Base-by-base conservation (phyloP, 495 filamentous ascomycete genomes). In the Neurospora terricola region DNA sequence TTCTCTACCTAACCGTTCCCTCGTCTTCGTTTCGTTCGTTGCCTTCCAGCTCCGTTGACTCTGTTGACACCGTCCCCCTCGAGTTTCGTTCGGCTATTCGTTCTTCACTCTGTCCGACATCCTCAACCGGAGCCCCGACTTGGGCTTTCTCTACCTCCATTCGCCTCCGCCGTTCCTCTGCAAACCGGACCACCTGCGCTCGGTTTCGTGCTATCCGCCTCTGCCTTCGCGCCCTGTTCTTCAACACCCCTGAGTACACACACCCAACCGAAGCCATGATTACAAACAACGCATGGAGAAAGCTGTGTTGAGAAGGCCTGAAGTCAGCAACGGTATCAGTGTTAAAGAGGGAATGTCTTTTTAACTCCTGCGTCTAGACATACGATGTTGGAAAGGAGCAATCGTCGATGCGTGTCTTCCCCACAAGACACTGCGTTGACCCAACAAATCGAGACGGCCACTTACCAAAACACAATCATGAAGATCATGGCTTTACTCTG, bases 401-500 rank as follows among this genome's bases (percentile, higher is more conserved):
- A 16, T 36, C 23, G 7, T 34, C 27, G 27, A 14, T 16, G 27
- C 27, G 14, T 7, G 12, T 34, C 7, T 34, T 34, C 54, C 5
- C 27, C 54, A 9, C 23, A 0, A 30, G 14, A 66, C 27, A 66
- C 54, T 34, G 2, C 23, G 30, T 30, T 3, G 2, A 59, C n/a
- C 1, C 37, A 10, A 8, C 14, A 3, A 38, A n/a, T 38, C 12
- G 14, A 18, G 0, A n/a, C 4, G 34, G 5, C 18, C 43, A 72
- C 77, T 37, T 40, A 80, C 78, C 73, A 72, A 45, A 79, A 78
- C 0, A 78, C 76, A 71, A 79, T 73, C 75, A 80, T 80, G 11
- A 79, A 79, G 30, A 79, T 75, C 78, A 80, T 80, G 21, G 69
- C 73, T 23, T 73, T 79, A 12, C 48, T 73, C 59, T 78, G 72